Percentiles rank a stretch among this genome's conserved stretches.
phyloP scores from a whole-genome alignment of 2,329 filamentous ascomycete genomes.

The Thielaviopsis cerberus region DNA sequence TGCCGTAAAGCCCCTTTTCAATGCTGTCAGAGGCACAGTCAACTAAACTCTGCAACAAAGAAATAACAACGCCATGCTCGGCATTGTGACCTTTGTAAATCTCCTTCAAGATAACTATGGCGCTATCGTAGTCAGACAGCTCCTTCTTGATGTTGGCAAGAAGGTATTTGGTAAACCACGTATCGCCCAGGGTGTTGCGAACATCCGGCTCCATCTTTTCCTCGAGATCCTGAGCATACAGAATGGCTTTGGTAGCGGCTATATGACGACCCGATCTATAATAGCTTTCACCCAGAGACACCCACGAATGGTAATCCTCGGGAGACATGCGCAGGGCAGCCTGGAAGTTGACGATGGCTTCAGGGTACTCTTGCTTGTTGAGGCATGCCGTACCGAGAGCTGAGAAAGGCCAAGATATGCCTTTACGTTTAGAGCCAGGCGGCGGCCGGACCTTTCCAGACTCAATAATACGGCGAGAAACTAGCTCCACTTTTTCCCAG shows the following conservation, averaged over 20 bases:
- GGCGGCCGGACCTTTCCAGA: constrained; percentile 84
- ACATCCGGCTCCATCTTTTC: constrained; percentile 30
- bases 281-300: constrained; percentile 93
- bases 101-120: constrained; percentile 55
- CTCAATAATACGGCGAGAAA: constrained; percentile 77
- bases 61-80: constrained; percentile 76
- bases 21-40: constrained; percentile 63
- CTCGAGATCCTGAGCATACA: constrained; percentile 65
- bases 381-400: constrained; percentile 85
- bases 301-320: constrained; percentile 84
- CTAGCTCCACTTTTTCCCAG: constrained; percentile 89
- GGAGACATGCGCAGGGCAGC: constrained; percentile 69
- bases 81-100: constrained; percentile 49
- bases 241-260: constrained; percentile 80
- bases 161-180: constrained; percentile 95
- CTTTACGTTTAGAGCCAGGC: constrained; percentile 81
- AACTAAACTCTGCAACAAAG: constrained; percentile 70
- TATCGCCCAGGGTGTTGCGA: constrained; percentile 33
- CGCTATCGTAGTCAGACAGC: constrained; percentile 72
- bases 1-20: constrained; percentile 72
- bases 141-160: constrained; percentile 87
- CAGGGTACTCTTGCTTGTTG: constrained; percentile 78
- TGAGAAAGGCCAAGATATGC: constrained; percentile 89
- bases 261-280: constrained; percentile 84
- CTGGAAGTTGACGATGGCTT: constrained; percentile 82